Base-by-base conservation (phyloP, 2,329 filamentous ascomycete genomes). In the Pseudogymnoascus sp. region DNA sequence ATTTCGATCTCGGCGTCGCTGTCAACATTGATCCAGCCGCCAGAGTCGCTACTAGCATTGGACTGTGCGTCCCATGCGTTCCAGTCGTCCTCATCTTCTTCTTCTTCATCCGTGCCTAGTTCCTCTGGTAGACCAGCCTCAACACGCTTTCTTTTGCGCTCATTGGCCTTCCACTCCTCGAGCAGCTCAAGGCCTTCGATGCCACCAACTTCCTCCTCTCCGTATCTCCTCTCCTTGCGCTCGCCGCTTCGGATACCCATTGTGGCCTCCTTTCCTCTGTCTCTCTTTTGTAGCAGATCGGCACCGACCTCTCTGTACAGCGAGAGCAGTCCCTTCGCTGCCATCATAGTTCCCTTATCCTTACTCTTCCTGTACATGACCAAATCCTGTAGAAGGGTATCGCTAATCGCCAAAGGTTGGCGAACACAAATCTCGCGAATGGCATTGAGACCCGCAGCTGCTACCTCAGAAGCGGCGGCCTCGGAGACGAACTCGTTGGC, bases 301-400 rank as follows among this genome's bases (percentile, higher is more conserved):
- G 94, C 90, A 35, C 88, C 91, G 12, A 96, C 89, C 70, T 97
- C 92, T 67, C 94, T 82, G 77, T 96, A 99, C 5, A 99, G 79
- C 22, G 90, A 91, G 41, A 99, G 79, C 6, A 99, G 78, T 65
- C 94, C 93, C 73, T 94, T 93, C 12, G 93, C 91, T 6, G 94
- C 94, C 94, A 99, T 97, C 83, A 96, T 92, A n/a, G 94, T 90
- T 63, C 93, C 92, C 78, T 97, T 99, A 71, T 99, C 94, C 72
- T 99, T 99, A 71, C 90, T 96, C 79, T 95, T 96, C 63, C 90
- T 85, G 76, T 99, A 97, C 78, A 94, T 89, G 8, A 97, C 91
- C 59, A 99, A 77, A 78, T 99, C 94, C 73, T 99, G 93, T 30
- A 99, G 77, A n/a, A 99, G 77, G 0, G 92, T 96, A 66, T 97